These are phyloP conservation scores for Neltuma alba DNA, from an alignment of 306 rosid species.

Conservation along the genomic window DNA sequence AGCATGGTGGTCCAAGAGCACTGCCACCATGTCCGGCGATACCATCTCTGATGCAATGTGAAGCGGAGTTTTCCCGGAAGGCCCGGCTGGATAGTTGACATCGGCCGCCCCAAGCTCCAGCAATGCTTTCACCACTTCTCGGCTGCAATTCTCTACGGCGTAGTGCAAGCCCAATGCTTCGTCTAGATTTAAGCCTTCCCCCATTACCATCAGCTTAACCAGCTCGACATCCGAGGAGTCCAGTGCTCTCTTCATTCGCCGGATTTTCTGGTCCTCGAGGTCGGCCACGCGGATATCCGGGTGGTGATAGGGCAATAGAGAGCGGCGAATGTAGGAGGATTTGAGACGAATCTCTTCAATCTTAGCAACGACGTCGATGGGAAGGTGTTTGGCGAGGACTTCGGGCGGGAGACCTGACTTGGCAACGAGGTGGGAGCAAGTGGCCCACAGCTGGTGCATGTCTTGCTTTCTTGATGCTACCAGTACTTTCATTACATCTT, in stretches of 20 bases:
- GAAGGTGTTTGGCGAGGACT: constrained; percentile 87
- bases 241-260: constrained; percentile 83
- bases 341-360: constrained; percentile 96
- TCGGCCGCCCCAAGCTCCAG: constrained; percentile 93
- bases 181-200: constrained; percentile 92
- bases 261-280: constrained; percentile 90
- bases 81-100: constrained; percentile 81
- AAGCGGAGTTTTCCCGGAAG: constrained; percentile 79
- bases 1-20: constrained; percentile 76
- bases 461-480: constrained; percentile 94
- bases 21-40: constrained; percentile 82
- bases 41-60: constrained; percentile 84
- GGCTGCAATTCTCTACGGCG: constrained; percentile 87
- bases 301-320: constrained; percentile 53
- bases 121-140: constrained; percentile 91
- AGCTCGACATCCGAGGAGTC: constrained; percentile 96
- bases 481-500: constrained; percentile 96
- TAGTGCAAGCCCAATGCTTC: constrained; percentile 93
- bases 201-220: constrained; percentile 98
- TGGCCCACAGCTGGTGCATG: constrained; percentile 97
- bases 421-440: constrained; percentile 92
- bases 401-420: constrained; percentile 94
- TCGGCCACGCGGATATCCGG: constrained; percentile 59
- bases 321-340: constrained; percentile 71
- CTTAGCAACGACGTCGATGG: constrained; percentile 80